Percentiles rank a stretch among this genome's conserved stretches.
These are phyloP conservation scores for Amniculicola lignicola DNA, from an alignment of 495 filamentous ascomycete species.

Conservation along the genomic window DNA sequence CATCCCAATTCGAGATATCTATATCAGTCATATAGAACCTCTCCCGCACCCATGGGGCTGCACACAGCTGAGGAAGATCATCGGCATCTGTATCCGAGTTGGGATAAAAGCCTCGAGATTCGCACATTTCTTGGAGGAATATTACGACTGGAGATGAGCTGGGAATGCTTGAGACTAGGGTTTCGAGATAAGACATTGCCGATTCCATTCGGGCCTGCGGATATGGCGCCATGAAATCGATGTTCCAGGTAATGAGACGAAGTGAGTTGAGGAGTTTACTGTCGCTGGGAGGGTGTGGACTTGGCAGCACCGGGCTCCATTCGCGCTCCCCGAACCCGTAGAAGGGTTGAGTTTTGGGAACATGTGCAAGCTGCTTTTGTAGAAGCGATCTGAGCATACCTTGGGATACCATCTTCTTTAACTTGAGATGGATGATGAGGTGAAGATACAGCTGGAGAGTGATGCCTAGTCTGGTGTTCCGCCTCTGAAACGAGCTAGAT, in stretches of 20 bases:
- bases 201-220: constrained; percentile 45
- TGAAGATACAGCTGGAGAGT: neutral
- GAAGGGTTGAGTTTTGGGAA: constrained; percentile 29
- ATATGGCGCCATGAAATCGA: constrained; percentile 49
- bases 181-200: constrained; percentile 45
- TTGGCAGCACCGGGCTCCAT: constrained; percentile 15
- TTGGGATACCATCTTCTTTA: constrained; percentile 18
- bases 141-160: constrained; percentile 41
- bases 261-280: constrained; percentile 2
- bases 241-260: constrained; percentile 48
- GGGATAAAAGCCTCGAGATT: neutral
- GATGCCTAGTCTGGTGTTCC: neutral
- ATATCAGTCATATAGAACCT: constrained; percentile 51
- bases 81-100: neutral
- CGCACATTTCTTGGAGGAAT: constrained; percentile 53
- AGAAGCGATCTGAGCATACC: constrained; percentile 3
- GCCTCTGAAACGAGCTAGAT: neutral
- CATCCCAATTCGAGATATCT: constrained; percentile 37
- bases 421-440: too few relatives aligned
- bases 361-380: constrained; percentile 14
- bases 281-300: neutral
- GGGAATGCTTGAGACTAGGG: constrained; percentile 25
- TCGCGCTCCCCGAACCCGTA: constrained; percentile 17
- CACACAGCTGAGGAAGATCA: constrained; percentile 46
- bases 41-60: constrained; percentile 45